Conservation (phyloP, 2,329 filamentous ascomycete genomes). For the Nigrograna mackinnonii region DNA sequence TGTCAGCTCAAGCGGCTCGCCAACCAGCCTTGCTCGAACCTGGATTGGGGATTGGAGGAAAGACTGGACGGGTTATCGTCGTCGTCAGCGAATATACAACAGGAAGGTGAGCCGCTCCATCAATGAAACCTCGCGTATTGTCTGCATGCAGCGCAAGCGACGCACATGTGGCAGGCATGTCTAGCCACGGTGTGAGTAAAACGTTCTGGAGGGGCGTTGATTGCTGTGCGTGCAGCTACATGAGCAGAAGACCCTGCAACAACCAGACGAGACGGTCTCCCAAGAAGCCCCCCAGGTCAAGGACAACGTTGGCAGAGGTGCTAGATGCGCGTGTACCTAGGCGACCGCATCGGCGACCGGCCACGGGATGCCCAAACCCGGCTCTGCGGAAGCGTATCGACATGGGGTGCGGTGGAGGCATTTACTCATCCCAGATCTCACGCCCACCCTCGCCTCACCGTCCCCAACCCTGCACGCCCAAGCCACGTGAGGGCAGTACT, state of each 20-base stretch:
- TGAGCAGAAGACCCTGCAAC: too few species aligned
- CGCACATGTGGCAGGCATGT: not conserved
- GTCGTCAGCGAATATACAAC: constrained; percentile 21
- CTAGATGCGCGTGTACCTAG: not conserved
- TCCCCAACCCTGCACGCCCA: constrained; percentile 14
- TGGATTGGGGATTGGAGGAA: too few species aligned
- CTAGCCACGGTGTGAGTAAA: too few species aligned
- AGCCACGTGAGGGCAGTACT: constrained; percentile 35
- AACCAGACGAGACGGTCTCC: too few species aligned
- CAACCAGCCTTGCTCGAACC: too few species aligned
- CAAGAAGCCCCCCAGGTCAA: too few species aligned
- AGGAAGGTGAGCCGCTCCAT: constrained; percentile 27
- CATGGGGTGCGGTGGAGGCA: constrained; percentile 15
- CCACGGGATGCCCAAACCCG: constrained; percentile 15
- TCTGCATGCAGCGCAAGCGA: not conserved
- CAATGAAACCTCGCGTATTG: constrained; percentile 6
- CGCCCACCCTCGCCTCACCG: constrained; percentile 1
- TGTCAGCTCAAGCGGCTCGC: too few species aligned
- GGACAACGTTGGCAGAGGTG: not conserved
- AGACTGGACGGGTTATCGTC: constrained; percentile 6
- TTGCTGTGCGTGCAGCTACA: too few species aligned
- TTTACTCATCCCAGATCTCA: constrained; percentile 12
- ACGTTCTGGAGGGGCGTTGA: too few species aligned
- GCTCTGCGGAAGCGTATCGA: constrained; percentile 13
- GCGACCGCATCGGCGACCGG: constrained; percentile 2